phyloP scores from a whole-genome alignment of 73 alveolate genomes.

The Blepharisma japonicum region DNA sequence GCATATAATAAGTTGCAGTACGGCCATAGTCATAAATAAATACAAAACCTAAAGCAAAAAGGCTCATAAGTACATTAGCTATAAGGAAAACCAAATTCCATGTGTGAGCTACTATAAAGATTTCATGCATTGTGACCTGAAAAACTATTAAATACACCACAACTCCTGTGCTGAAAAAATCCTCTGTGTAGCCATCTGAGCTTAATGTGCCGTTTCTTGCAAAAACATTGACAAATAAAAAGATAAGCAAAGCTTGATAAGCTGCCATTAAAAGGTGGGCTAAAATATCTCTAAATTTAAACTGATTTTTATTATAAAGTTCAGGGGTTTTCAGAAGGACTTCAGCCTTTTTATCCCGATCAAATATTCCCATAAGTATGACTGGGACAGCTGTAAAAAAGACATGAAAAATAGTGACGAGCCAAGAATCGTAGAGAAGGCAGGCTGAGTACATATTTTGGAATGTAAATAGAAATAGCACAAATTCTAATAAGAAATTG shows the following conservation, averaged over 20 bases:
- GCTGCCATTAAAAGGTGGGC: neutral
- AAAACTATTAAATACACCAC: too few species aligned
- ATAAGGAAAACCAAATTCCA: too few species aligned
- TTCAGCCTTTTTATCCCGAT: constrained; percentile 23
- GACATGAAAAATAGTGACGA: constrained; percentile 77
- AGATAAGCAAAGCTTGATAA: constrained; percentile 1
- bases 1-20: too few species aligned
- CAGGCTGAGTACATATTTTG: constrained; percentile 86
- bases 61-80: too few species aligned
- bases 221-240: neutral
- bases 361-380: constrained; percentile 79
- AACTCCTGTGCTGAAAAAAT: neutral
- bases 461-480: constrained; percentile 72
- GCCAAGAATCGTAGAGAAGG: constrained; percentile 84
- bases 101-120: too few species aligned
- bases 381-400: constrained; percentile 86
- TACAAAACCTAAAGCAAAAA: too few species aligned
- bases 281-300: too few species aligned
- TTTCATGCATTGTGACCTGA: too few species aligned
- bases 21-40: too few species aligned
- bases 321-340: neutral
- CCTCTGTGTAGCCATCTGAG: constrained; percentile 22
- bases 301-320: neutral
- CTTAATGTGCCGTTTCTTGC: neutral
- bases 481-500: constrained; percentile 65